Conservation (phyloP, 352 stramenopile species). For the Achlya hypogyna region DNA sequence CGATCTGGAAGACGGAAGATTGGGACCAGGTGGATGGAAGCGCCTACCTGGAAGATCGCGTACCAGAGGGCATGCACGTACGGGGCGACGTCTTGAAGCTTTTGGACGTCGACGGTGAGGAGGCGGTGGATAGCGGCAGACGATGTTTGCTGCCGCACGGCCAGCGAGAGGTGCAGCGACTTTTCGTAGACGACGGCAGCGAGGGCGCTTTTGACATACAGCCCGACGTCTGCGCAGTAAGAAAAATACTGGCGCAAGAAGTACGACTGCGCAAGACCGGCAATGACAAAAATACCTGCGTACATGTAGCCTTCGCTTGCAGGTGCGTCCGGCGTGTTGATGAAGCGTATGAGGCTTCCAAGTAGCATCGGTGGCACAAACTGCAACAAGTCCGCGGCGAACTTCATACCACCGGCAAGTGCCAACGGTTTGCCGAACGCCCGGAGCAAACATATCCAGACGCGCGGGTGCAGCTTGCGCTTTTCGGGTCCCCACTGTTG, state of each 20-base stretch:
- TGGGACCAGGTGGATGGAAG: background rate
- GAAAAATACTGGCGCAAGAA: background rate
- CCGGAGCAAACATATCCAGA: background rate
- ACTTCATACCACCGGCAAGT: slow-evolving; percentile 1
- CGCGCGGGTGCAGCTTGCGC: background rate
- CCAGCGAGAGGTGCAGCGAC: slow-evolving; percentile 33
- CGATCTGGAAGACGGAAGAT: background rate
- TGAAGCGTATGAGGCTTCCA: slow-evolving; percentile 4
- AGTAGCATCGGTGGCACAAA: slow-evolving; percentile 14
- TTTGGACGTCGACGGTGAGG: background rate
- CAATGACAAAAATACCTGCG: background rate
- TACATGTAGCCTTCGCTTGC: background rate
- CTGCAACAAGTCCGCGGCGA: slow-evolving; percentile 11
- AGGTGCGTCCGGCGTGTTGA: background rate
- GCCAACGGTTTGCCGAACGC: slow-evolving; percentile 29
- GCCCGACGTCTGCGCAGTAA: background rate
- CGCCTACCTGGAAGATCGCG: slow-evolving; percentile 19
- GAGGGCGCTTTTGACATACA: background rate
- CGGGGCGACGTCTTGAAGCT: slow-evolving; percentile 22
- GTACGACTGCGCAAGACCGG: background rate
- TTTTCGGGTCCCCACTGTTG: slow-evolving; percentile 29
- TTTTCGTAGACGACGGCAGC: background rate
- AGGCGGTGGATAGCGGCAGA: slow-evolving; percentile 21
- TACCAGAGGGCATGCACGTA: slow-evolving; percentile 37
- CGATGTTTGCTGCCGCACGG: slow-evolving; percentile 26